Base-by-base conservation (phyloP, 345 rosid species). In the Abelmoschus esculentus region DNA sequence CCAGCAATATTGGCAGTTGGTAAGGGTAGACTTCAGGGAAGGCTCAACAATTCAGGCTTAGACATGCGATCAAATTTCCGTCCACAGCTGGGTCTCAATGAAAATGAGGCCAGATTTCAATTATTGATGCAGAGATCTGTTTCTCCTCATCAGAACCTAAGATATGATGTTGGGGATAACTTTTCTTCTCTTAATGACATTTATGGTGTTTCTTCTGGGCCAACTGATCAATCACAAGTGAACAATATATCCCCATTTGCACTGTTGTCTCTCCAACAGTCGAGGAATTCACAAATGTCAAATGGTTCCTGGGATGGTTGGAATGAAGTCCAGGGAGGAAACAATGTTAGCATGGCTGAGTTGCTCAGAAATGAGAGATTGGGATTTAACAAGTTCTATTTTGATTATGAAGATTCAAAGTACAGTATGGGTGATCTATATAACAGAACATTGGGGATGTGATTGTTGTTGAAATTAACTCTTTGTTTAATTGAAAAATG, bases 1-100 rank as follows among this genome's bases (percentile, higher is more conserved):
- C 96, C 97, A 72, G 97, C 97, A 61, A 91, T 93, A 74, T 82
- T 93, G 78, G 97, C 97, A 6, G 98, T 91, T 78, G 98, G 96
- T 67, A 85, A 84, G 77, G 97, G 92, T 76, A 87, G 86, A 72
- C 77, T 76, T 72, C 88, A 83, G 28, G 80, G 86, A 52, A 90
- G 83, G 67, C 80, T 80, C 72, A 82, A 69, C 75, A 82, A 65
- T 66, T 70, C 83, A 26, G 87, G 85, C 14, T 72, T 91, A 22
- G 96, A 89, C 76, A 56, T 83, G 75, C 83, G 89, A 70, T 71
- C 87, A 44, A 83, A 80, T 60, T 81, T 75, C 59, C 78, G 83
- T 8, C 76, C 83, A 60, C 95, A 82, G 22, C 38, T 79, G 6
- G 79, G 62, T 78, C 72, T 84, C 40, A 84, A 79, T 55, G 95